Evolutionary conservation across 192 early-diverging fungal genomes (phyloP), one percentile per base, ranked within the genome.

Genomic region (Gryganskiella cystojenkinii): DNA sequence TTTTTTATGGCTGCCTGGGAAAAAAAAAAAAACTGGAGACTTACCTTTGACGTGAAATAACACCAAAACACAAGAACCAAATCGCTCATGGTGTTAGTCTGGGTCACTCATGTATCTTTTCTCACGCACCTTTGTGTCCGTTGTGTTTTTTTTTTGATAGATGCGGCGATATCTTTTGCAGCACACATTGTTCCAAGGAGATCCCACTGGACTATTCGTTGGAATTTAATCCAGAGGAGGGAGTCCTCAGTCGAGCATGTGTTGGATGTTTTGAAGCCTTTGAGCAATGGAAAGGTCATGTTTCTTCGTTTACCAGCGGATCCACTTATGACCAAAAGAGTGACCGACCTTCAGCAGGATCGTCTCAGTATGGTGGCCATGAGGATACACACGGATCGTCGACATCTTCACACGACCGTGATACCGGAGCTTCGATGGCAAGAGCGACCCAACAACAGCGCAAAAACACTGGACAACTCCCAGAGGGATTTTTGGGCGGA

Each of bases 131-230:
- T 20, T 43, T 28, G 11, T 62, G 27, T 11, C 28, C 33, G 11
- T 42, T 42, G 24, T 44, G 42, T 31, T 61, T 70, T 7, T 17
- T 37, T 33, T 17, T 34, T 30, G 20, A 28, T 47, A 74, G 71
- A 20, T 74, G 71, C 14, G 71, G 71, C 3, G 71, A 74, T 19
- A 74, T 74, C 42, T 78, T 78, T 59, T 78, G 74, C 61, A 64
- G 66, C 28, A 37, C 74, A 5, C 74, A 78, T 59, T 68, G 74
- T 37, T 78, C 74, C 40, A 68, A 69, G 52, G 57, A 49, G 20
- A 33, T 78, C 15, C 74, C 74, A 17, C 34, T 78, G 58, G 74
- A 78, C 47, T 47, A 69, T 20, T 53, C 61, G 22, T 37, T 78
- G 56, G 74, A 78, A 22, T 78, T 78, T 50, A 78, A 64, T 25